Evolutionary conservation across 2,329 filamentous ascomycete genomes (phyloP), one percentile per base, ranked within the genome.

Genomic region (Microcyclosporella mali): DNA sequence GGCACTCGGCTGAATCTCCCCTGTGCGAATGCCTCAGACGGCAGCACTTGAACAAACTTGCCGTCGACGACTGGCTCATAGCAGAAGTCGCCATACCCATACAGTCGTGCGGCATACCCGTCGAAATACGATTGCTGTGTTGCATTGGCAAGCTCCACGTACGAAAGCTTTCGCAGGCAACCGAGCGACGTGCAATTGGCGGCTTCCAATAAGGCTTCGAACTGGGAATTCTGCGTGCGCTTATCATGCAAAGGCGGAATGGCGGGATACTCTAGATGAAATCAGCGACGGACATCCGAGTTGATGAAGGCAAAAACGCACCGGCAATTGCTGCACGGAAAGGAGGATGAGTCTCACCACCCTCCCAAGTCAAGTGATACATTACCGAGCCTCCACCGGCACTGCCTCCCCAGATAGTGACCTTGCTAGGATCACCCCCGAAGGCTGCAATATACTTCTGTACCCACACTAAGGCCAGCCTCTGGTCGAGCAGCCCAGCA

Each of bases 21-120:
- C 27, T 43, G 48, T 21, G 55, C 53, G 47, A 64, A 63, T 16
- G 62, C 63, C 9, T 46, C 49, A 15, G 55, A 61, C 0, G 66
- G 63, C 2, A 62, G 58, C 25, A 66, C 57, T 25, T 59, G 55
- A 18, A 70, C 59, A 42, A 67, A 64, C 1, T 56, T 52, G 10
- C 65, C 65, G 44, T 70, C 67, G 1, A 67, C 66, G 2, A 67
- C 63, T 1, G 68, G 67, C 4, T 65, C 53, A 42, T 63, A 70
- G 34, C 65, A 66, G 43, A 65, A 69, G n/a, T 62, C 63, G 3
- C 67, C 67, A 38, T 65, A 69, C 2, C 55, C 60, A 32, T 41
- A 8, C n/a, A 8, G 8, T 29, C 3, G 37, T 37, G 1, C 47
- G 40, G 2, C 40, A 33, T 6, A 37, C 32, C 4, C 38, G 37